Base-by-base conservation (phyloP, 148 eudicot genomes). In the Rhododendron williamsianum region DNA sequence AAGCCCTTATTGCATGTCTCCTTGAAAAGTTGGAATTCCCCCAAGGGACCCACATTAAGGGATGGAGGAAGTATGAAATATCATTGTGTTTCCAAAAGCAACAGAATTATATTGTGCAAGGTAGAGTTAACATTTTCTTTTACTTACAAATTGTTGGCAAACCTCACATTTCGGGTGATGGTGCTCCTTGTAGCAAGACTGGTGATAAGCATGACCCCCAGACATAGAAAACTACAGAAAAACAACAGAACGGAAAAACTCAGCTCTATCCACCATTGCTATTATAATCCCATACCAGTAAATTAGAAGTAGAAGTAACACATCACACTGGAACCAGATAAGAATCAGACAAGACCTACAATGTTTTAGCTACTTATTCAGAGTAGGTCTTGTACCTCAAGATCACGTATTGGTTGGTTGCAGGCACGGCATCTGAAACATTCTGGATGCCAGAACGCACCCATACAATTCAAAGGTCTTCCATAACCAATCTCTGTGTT, bases 151-250 rank as follows among this genome's bases (percentile, higher is more conserved):
- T 83, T 91, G 84, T 54, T 86, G 88, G 92, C 99, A 97, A 88
- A 97, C 98, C 63, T 97, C 99, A 90, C 99, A 97, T 86, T 84
- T 92, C 65, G 99, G 99, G 87, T 97, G 99, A 87, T 95, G 93
- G 85, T 87, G 92, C 86, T 92, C 95, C 92, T 94, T 95, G 81
- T 94, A 94, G 89, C 99, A 97, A 48, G 95, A 85, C 87, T 94
- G 94, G 89, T 97, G 99, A 87, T 84, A 97, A 35, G 98, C 96
- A 9, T 88, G 91, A 91, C 93, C 92, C 79, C 92, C 91, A 2
- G 94, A 95, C 94, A 97, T 89, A 46, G 99, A 97, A 82, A 92
- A 97, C 99, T 97, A 90, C 45, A 78, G 27, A 85, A 91, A 48
- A 52, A 81, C 85, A 43, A 60, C 76, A 21, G 46, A 33, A 45